Evolutionary conservation across 768 basidiomycete species (phyloP), one percentile per base, ranked within the genome.

Genomic region (Chlorophyllum brunneum): DNA sequence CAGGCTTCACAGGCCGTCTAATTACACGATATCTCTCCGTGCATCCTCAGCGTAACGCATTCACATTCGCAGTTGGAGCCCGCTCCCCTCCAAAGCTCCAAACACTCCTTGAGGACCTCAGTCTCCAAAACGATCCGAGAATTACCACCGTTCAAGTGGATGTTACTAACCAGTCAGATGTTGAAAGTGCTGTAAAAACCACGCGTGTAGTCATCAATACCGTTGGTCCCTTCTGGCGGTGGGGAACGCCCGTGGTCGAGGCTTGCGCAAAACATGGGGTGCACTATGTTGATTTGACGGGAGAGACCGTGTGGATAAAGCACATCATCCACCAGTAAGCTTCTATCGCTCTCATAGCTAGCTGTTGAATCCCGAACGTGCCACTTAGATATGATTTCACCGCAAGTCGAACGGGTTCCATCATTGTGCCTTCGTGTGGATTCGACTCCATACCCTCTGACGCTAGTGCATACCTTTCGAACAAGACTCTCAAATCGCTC

Each of bases 241-340:
- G 77, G 69, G 87, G 90, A 2, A 82, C 82, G n/a, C 76, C 81
- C 7, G 84, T 93, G 10, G 87, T 92, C 16, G 63, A 65, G 51
- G 85, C 87, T 3, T 95, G 93, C 56, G 87, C 85, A 4, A 70
- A 70, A 30, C 70, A 86, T 53, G 85, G 88, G 4, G 78, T 81
- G 5, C 91, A 95, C 66, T 95, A 95, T 63, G 82, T 92, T 23
- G 95, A 98, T 66, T 71, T 94, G 29, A 82, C 86, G 1, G 86
- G 88, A 6, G 92, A 95, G 64, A 67, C 76, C 0, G 68, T 72
- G 2, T 93, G 85, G 82, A 76, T 87, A 40, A 70, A 68, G 55
- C 69, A 81, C 11, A 84, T 91, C 44, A 81, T 90, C 41, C 29
- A 68, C 24, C 63, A 77, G 86, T 82, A 57, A 60, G 82, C 70